Evolutionary conservation across 1,139 yeast genomes (phyloP).

Genomic region (Pichia sp.): DNA sequence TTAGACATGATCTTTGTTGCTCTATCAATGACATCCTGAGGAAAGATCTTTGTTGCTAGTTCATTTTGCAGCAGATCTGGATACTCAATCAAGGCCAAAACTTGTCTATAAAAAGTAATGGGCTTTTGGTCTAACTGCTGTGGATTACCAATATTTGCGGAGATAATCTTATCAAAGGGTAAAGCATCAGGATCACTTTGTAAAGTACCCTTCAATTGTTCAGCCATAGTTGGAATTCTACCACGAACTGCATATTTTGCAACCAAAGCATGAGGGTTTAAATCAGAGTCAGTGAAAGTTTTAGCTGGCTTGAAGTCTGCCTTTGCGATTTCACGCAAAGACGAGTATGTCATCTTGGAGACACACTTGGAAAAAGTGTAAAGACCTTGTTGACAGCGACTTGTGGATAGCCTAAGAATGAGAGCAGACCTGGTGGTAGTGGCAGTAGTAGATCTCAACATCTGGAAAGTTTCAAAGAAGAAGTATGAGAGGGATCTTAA

Average conservation of each 20-base stretch:
- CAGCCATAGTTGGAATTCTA: conserved; percentile 86
- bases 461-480: too few species aligned
- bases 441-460: conserved; percentile 12
- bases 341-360: conserved; percentile 9
- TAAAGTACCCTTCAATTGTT: conserved; percentile 59
- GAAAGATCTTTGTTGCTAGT: conserved; percentile 35
- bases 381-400: too few species aligned
- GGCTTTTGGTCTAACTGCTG: conserved; percentile 95
- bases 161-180: conserved; percentile 72
- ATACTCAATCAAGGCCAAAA: conserved; percentile 75
- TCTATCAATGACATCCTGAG: conserved; percentile 65
- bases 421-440: conserved; percentile 3
- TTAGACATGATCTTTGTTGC: conserved; percentile 54
- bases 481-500: too few species aligned
- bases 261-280: conserved; percentile 66
- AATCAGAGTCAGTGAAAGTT: conserved; percentile 37
- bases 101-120: conserved; percentile 91
- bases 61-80: conserved; percentile 53
- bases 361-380: too few species aligned
- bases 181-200: conserved; percentile 48
- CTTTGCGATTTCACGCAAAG: conserved; percentile 9
- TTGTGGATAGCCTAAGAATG: not conserved
- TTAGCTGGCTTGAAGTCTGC: conserved; percentile 23
- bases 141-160: conserved; percentile 95
- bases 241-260: conserved; percentile 98